Conservation (phyloP, 2,329 filamentous ascomycete genomes). For the Pyrenochaeta sp. region DNA sequence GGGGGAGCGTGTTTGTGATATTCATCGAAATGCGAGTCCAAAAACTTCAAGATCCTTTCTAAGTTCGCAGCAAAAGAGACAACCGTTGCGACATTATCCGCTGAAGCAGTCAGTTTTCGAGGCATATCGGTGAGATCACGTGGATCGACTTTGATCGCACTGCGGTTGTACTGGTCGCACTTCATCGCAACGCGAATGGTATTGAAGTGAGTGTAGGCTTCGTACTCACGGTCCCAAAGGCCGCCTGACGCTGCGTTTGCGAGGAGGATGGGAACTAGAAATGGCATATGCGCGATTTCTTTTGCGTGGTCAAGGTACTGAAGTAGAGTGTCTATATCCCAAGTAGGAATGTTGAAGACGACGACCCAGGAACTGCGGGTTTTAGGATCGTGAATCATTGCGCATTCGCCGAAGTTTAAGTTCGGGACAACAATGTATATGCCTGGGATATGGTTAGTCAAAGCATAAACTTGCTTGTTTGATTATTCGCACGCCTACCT, state of each 20-base stretch:
- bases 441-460: background rate
- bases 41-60: constrained; percentile 1
- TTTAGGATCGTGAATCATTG: constrained; percentile 1
- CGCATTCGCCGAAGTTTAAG: constrained; percentile 1
- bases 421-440: constrained; percentile 1
- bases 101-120: background rate
- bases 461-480: background rate
- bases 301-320: constrained; percentile 4
- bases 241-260: constrained; percentile 1
- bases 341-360: constrained; percentile 1
- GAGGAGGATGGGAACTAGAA: background rate
- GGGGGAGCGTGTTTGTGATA: background rate
- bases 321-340: background rate
- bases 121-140: constrained; percentile 1
- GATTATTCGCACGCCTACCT: background rate
- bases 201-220: constrained; percentile 3
- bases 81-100: background rate
- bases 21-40: background rate
- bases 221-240: constrained; percentile 3
- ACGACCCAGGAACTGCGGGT: constrained; percentile 2
- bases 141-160: background rate
- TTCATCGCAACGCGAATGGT: constrained; percentile 1
- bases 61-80: constrained; percentile 1
- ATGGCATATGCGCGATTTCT: constrained; percentile 2
- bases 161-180: constrained; percentile 2